Evolutionary conservation across 441 rosid species (phyloP), one percentile per base, ranked within the genome.

Genomic region (Populus hybrid): DNA sequence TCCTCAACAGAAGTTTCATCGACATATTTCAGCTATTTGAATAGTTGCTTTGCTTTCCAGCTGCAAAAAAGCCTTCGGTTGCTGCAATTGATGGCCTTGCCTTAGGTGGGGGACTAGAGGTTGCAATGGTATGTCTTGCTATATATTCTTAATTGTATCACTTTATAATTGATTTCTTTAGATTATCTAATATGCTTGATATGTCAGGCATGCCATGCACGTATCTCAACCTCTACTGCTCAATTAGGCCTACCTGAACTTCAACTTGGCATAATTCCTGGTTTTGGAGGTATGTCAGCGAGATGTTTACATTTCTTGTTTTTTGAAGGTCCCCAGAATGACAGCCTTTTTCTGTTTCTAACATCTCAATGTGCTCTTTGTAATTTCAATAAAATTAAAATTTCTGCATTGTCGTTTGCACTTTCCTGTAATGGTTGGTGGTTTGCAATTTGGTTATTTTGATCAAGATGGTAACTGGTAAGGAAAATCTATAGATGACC

Each of bases 61-160:
- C 91, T 83, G 92, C 93, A 7, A 88, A 82, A 84, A 96, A 96
- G 84, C 99, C 98, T 70, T 88, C 98, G 20, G 98, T 96, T 24
- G 99, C 99, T 88, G 99, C 99, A 75, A 92, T 96, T 79, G 98
- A 96, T 54, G 99, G 99, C 34, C 93, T 94, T 78, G 97, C 98
- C 80, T 86, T 94, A 79, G 99, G 99, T 79, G 99, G 99, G 82
- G 99, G 99, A 69, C 85, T 94, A 74, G 99, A 96, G 89, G 81
- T 94, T 77, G 90, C 98, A 20, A 96, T 96, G 93, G 97, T 92
- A 86, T 73, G 91, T 64, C 3, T 67, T 74, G 4, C 32, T 75
- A 32, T 67, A 74, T 65, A 35, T 74, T 54, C 77, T 38, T 32
- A 54, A 54, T 26, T 63, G 3, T 32, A 34, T 72, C 68, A 57